Conservation (phyloP, 164 flowering plant genomes). For the Magnolia changhungtana region DNA sequence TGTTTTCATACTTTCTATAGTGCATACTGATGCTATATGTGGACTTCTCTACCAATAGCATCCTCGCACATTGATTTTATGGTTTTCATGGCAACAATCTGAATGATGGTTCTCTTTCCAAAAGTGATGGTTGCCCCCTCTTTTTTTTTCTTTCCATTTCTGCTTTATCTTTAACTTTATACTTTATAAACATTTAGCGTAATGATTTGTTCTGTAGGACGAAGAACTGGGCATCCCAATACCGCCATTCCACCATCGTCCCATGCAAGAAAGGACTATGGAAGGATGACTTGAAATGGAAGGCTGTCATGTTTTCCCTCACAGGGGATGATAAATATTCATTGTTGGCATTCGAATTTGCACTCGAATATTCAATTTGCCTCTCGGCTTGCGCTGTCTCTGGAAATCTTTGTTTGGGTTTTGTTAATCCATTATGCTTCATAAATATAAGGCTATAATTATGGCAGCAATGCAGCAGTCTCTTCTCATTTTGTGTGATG, state of each 20-base stretch:
- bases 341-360: constrained; percentile 33
- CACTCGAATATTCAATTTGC: constrained; percentile 19
- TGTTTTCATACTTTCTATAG: too few relatives aligned
- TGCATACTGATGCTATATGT: too few relatives aligned
- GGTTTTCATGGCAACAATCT: too few relatives aligned
- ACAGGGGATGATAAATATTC: constrained; percentile 17
- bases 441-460: constrained; percentile 36
- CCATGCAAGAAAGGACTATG: constrained; percentile 67
- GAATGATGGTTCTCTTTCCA: too few relatives aligned
- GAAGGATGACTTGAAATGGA: constrained; percentile 45
- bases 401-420: constrained; percentile 19
- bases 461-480: constrained; percentile 13
- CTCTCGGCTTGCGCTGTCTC: constrained; percentile 24
- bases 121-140: too few relatives aligned
- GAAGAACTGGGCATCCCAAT: constrained; percentile 52
- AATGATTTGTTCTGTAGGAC: constrained; percentile 50
- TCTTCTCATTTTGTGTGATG: background rate
- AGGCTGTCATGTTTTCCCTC: constrained; percentile 8
- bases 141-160: too few relatives aligned
- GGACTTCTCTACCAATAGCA: too few relatives aligned
- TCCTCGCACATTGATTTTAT: too few relatives aligned
- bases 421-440: constrained; percentile 41
- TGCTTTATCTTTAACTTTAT: too few relatives aligned
- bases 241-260: constrained; percentile 56
- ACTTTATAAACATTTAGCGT: constrained; percentile 1